phyloP scores from a whole-genome alignment of 176 grass and related monocot species.

The Carex pumila region DNA sequence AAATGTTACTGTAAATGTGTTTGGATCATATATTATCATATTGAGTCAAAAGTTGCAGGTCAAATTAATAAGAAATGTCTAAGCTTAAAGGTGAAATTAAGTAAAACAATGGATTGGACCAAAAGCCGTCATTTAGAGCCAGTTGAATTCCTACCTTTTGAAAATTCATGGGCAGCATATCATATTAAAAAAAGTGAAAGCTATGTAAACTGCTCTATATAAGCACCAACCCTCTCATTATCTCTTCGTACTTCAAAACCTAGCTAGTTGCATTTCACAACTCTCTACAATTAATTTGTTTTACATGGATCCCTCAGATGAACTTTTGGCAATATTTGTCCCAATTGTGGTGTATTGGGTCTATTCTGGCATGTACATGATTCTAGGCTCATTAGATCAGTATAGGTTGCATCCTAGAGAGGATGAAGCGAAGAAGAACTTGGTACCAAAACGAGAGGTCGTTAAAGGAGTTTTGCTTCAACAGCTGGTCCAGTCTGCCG shows the following conservation, averaged over 20 bases:
- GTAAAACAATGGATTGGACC: background rate
- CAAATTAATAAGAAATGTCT: no score
- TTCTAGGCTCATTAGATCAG: conserved; percentile 23
- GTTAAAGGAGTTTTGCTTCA: conserved; percentile 30
- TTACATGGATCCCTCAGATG: conserved; percentile 6
- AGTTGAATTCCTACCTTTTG: background rate
- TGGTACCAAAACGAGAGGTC: conserved; percentile 30
- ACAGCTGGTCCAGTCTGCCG: conserved; percentile 30
- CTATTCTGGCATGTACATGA: conserved; percentile 28
- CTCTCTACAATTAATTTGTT: background rate
- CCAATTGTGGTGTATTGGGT: conserved; percentile 44
- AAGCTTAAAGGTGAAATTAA: no score
- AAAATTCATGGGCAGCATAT: background rate
- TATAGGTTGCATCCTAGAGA: conserved; percentile 35
- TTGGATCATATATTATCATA: no score
- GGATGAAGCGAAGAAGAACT: conserved; percentile 35
- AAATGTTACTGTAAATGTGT: no score
- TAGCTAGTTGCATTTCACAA: background rate
- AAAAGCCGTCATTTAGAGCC: background rate
- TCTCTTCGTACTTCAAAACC: background rate
- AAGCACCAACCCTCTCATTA: background rate
- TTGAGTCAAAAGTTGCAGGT: no score
- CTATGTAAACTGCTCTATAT: background rate
- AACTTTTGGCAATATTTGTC: conserved; percentile 17
- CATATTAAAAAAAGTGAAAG: background rate